A percentile compares a stretch with the other conserved stretches of the same genome.
These are phyloP conservation scores for Trypethelium eluteriae DNA, from an alignment of 495 filamentous ascomycete species.

Conservation along the genomic window DNA sequence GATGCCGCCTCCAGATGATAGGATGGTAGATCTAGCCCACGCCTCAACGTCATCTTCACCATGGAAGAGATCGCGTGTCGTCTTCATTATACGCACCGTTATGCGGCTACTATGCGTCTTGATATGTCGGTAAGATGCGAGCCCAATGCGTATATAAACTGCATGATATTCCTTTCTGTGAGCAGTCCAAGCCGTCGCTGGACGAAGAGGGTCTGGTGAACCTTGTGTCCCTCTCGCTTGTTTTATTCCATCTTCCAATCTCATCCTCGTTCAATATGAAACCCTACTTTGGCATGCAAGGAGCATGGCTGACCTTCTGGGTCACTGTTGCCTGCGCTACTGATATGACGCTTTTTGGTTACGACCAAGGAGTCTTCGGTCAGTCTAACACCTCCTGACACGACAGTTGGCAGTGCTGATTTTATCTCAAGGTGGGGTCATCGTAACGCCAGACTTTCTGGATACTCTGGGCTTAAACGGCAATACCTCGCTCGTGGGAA, in stretches of 20 bases:
- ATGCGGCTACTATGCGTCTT: not conserved
- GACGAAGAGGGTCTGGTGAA: not conserved
- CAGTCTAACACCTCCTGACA: not conserved
- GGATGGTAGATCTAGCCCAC: not conserved
- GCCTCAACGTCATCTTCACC: not conserved
- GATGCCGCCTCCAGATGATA: not conserved
- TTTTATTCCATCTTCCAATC: not conserved
- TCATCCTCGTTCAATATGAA: not conserved
- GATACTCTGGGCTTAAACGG: constrained; percentile 20
- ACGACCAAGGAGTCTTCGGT: constrained; percentile 35
- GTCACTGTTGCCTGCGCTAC: constrained; percentile 28
- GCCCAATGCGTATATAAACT: not conserved
- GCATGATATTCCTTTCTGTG: not conserved
- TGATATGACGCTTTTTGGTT: constrained; percentile 34
- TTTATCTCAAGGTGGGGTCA: constrained; percentile 25
- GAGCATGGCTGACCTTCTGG: constrained; percentile 28
- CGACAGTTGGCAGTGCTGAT: not conserved
- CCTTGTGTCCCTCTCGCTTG: not conserved
- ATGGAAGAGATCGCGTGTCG: not conserved
- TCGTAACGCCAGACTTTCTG: constrained; percentile 30
- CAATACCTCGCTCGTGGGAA: constrained; percentile 15
- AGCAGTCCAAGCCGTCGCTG: not conserved
- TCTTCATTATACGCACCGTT: not conserved
- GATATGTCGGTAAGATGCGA: not conserved
- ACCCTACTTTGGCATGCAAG: constrained; percentile 23